Conservation (phyloP, 371 early-diverging fungal genomes). For the Dichotomocladium elegans region DNA sequence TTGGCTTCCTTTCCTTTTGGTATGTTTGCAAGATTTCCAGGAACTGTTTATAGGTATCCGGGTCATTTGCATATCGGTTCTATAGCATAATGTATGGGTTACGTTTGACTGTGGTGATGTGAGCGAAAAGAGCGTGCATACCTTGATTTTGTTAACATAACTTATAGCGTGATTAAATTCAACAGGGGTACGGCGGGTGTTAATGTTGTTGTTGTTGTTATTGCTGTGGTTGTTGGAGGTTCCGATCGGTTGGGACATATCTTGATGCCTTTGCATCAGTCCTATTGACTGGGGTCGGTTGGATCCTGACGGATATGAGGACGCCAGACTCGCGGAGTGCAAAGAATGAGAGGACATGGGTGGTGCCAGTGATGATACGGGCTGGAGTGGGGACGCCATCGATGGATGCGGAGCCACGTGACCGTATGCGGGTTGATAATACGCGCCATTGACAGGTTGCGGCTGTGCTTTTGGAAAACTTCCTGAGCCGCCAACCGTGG, state of each 20-base stretch:
- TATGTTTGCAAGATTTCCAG: constrained; percentile 90
- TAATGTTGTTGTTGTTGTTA: not conserved
- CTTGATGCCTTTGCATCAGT: no score
- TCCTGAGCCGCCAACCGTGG: not conserved
- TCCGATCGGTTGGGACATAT: no score
- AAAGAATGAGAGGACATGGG: constrained; percentile 6
- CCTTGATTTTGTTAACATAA: constrained; percentile 97
- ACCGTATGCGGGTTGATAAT: constrained; percentile 9
- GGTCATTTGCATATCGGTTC: constrained; percentile 81
- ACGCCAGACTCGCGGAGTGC: no score
- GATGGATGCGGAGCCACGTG: constrained; percentile 6
- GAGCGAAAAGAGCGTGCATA: no score
- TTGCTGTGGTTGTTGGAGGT: not conserved
- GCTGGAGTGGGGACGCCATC: not conserved
- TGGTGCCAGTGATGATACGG: no score
- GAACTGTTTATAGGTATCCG: constrained; percentile 90
- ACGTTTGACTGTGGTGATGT: not conserved
- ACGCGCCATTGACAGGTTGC: constrained; percentile 2
- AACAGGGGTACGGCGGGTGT: constrained; percentile 48
- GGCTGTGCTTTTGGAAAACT: constrained; percentile 4
- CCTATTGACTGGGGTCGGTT: no score
- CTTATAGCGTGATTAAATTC: constrained; percentile 96
- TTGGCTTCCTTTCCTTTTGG: constrained; percentile 85
- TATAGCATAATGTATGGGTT: constrained; percentile 13
- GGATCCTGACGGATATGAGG: no score